Evolutionary conservation across 768 basidiomycete species (phyloP), one percentile per base, ranked within the genome.

Genomic region (Phlegmacium glaucopus): DNA sequence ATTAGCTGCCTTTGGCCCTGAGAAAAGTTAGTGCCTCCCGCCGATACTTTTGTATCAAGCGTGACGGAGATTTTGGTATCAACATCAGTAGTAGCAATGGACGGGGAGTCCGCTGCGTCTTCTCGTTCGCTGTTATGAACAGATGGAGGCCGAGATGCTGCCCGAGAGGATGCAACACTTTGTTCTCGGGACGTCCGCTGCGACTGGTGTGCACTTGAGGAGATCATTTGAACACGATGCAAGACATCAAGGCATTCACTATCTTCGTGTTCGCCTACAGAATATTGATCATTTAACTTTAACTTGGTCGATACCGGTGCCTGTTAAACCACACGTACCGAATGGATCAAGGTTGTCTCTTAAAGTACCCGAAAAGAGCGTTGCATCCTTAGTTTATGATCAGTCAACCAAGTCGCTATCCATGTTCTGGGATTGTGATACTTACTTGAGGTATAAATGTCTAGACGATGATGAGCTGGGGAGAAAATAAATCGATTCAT

Each of bases 1-100:
- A 93, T 87, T 12, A 92, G 69, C 57, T 97, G 94, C 9, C 92
- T 66, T 61, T 97, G 93, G 9, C 94, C 94, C 49, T 93, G 90
- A 1, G 90, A 94, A 65, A 96, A 94, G 69, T 96, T 95, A 26
- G 82, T 75, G 0, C 93, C 93, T 0, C 92, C 92, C 1, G 89
- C 76, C 1, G 90, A 90, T 8, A 95, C 86, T 50, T 86, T 82
- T 0, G 86, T 89, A 15, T 89, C 82, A 4, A 95, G 73, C 1
- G 80, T 74, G 25, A 94, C 70, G 0, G 70, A 70, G 1, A 72
- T 74, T 59, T 79, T 85, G 26, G 57, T 45, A 16, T 87, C 86
- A 2, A 74, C 60, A 17, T 84, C 82, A 0, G 84, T 86, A 9
- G 62, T 60, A 0, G 74, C 65, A 2, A 74, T 75, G 0, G 69